Evolutionary conservation across 257 asterid species (phyloP).

Genomic region (Handroanthus guayacan): DNA sequence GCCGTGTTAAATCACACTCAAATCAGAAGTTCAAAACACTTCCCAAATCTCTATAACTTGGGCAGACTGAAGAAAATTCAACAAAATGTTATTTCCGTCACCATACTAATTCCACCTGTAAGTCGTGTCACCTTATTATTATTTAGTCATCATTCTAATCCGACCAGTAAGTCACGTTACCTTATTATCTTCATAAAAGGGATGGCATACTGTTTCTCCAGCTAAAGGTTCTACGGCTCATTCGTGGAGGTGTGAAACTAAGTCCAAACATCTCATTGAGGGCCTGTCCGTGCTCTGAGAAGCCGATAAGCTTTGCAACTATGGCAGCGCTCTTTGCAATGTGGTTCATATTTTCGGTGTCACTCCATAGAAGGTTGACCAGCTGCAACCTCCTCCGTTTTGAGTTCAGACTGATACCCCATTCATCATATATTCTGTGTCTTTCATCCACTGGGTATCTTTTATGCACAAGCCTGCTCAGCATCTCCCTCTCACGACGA

Average conservation of each 20-base stretch:
- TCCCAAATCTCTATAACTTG: slow-evolving; percentile 4
- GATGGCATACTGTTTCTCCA: slow-evolving; percentile 61
- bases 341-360: slow-evolving; percentile 51
- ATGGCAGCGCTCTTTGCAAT: slow-evolving; percentile 59
- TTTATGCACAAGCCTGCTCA: slow-evolving; percentile 60
- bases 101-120: neutral
- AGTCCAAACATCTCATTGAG: slow-evolving; percentile 75
- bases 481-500: slow-evolving; percentile 66
- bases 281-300: slow-evolving; percentile 55
- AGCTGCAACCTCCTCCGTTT: slow-evolving; percentile 62
- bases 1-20: neutral
- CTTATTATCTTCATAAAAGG: slow-evolving; percentile 35
- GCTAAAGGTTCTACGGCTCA: slow-evolving; percentile 52
- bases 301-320: slow-evolving; percentile 67
- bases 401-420: slow-evolving; percentile 62
- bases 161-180: slow-evolving; percentile 9
- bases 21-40: neutral
- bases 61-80: neutral
- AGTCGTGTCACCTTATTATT: neutral
- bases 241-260: slow-evolving; percentile 56
- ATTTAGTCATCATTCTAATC: neutral
- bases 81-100: neutral
- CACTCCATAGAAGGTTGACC: slow-evolving; percentile 57
- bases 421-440: slow-evolving; percentile 47
- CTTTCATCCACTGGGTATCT: slow-evolving; percentile 56